Evolutionary conservation across 495 filamentous ascomycete genomes (phyloP).

Genomic region (Hypoxylon lenormandii): DNA sequence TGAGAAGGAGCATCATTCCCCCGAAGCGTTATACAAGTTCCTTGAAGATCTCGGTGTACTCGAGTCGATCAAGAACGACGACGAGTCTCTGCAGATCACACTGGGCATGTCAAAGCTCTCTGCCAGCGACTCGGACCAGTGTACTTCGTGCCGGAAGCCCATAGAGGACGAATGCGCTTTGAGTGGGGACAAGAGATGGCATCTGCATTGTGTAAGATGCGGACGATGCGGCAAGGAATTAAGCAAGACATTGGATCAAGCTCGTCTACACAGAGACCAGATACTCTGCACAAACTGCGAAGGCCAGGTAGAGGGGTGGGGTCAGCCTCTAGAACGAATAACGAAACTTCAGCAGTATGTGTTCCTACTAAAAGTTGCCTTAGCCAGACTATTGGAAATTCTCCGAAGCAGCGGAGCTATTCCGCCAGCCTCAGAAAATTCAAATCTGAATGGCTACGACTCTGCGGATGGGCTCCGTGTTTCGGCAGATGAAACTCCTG

Average conservation of each 20-base stretch:
- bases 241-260: slow-evolving; percentile 70
- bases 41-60: slow-evolving; percentile 81
- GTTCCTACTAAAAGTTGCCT: slow-evolving; percentile 88
- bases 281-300: slow-evolving; percentile 76
- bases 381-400: slow-evolving; percentile 88
- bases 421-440: slow-evolving; percentile 80
- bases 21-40: slow-evolving; percentile 81
- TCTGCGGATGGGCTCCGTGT: slow-evolving; percentile 72
- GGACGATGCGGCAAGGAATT: slow-evolving; percentile 79
- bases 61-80: slow-evolving; percentile 76
- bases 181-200: slow-evolving; percentile 80
- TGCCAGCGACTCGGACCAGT: slow-evolving; percentile 84
- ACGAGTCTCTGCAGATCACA: slow-evolving; percentile 76
- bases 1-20: slow-evolving; percentile 80
- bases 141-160: slow-evolving; percentile 79
- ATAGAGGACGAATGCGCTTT: slow-evolving; percentile 93
- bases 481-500: slow-evolving; percentile 59
- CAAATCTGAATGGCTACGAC: slow-evolving; percentile 75
- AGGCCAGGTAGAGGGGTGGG: slow-evolving; percentile 49
- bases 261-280: slow-evolving; percentile 72
- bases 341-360: slow-evolving; percentile 92
- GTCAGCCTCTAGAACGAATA: slow-evolving; percentile 67
- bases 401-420: slow-evolving; percentile 83
- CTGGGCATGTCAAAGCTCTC: slow-evolving; percentile 78
- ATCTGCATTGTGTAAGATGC: slow-evolving; percentile 82